Evolutionary conservation across 345 rosid species (phyloP).

Genomic region (Noccaea bulbosa): DNA sequence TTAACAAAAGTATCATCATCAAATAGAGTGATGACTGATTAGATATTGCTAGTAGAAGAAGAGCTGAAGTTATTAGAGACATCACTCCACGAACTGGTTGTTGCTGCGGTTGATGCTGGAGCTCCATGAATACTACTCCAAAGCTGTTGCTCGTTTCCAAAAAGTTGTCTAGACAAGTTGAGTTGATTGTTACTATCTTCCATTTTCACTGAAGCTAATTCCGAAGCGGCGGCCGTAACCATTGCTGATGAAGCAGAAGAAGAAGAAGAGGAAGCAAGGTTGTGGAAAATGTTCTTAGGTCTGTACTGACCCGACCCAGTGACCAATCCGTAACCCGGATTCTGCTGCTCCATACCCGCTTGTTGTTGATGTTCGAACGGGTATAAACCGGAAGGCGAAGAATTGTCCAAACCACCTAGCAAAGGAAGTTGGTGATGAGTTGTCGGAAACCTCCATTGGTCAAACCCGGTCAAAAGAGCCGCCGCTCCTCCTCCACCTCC

Average conservation of each 20-base stretch:
- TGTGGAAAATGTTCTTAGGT: conserved; percentile 44
- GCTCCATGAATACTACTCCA: conserved; percentile 43
- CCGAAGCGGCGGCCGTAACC: conserved; percentile 39
- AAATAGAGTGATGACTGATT: conserved; percentile 12
- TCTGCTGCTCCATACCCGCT: conserved; percentile 39
- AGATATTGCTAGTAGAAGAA: conserved; percentile 46
- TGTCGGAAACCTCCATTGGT: conserved; percentile 41
- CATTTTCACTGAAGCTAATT: conserved; percentile 45
- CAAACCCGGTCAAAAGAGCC: conserved; percentile 39
- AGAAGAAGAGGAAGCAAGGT: conserved; percentile 35
- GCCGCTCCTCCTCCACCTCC: conserved; percentile 38
- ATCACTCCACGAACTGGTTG: conserved; percentile 48
- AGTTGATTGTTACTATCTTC: conserved; percentile 46
- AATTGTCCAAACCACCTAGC: conserved; percentile 36
- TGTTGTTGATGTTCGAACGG: conserved; percentile 40
- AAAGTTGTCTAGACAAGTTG: conserved; percentile 41
- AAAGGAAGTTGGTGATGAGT: conserved; percentile 38
- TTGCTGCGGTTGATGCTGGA: conserved; percentile 30
- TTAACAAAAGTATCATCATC: conserved; percentile 20
- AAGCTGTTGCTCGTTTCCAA: conserved; percentile 42
- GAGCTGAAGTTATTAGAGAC: conserved; percentile 47
- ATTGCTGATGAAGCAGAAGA: conserved; percentile 42
- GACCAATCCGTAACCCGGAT: conserved; percentile 39
- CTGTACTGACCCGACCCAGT: conserved; percentile 43
- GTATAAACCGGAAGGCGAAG: conserved; percentile 31